Percentiles rank a stretch among this genome's conserved stretches.
Conservation (phyloP, 257 asterid genomes). For the Scutellaria galericulata region DNA sequence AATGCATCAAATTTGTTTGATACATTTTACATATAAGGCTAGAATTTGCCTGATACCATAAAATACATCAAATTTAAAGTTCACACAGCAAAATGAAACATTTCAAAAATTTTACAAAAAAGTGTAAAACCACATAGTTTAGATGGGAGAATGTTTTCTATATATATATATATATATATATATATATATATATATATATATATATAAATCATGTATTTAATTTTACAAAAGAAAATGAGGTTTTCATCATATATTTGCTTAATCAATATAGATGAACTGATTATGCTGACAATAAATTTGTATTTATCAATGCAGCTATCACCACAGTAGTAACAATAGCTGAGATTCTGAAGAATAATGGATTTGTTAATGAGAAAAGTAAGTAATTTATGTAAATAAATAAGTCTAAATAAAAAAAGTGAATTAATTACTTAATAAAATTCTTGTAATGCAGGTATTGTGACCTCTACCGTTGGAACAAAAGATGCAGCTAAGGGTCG, state of each 20-base stretch:
- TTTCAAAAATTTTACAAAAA: too few species aligned
- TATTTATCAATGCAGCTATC: constrained; percentile 61
- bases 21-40: too few species aligned
- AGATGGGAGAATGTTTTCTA: too few species aligned
- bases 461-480: constrained; percentile 86
- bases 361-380: constrained; percentile 87
- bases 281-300: constrained; percentile 2
- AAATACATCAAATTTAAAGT: too few species aligned
- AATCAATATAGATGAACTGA: not conserved
- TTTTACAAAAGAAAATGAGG: not conserved
- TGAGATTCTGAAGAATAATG: constrained; percentile 87
- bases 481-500: constrained; percentile 84
- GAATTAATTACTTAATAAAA: not conserved
- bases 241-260: not conserved
- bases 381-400: constrained; percentile 30
- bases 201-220: too few species aligned
- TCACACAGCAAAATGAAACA: too few species aligned
- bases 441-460: constrained; percentile 49
- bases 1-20: too few species aligned
- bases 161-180: too few species aligned
- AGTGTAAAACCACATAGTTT: too few species aligned
- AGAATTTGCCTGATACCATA: too few species aligned
- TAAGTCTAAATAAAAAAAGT: not conserved
- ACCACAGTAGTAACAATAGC: constrained; percentile 92
- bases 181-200: too few species aligned